phyloP scores from a whole-genome alignment of 768 basidiomycete genomes.

The Kondoa subrosea region DNA sequence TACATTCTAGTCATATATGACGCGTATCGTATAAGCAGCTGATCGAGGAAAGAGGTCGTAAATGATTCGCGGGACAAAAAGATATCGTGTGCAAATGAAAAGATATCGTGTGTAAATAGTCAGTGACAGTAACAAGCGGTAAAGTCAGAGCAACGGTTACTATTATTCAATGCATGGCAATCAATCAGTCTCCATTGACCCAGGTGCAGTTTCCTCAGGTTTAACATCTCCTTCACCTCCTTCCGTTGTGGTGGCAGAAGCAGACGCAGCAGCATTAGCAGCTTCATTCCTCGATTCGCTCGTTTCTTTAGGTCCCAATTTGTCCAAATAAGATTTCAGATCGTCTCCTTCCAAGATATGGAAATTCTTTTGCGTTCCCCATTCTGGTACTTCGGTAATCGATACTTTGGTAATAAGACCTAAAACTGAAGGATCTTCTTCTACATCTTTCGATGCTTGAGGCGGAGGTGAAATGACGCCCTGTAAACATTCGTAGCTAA shows the following conservation, averaged over 20 bases:
- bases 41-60: not conserved
- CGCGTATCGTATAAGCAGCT: not conserved
- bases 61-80: no score
- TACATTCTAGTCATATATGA: not conserved
- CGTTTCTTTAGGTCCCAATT: constrained; percentile 55
- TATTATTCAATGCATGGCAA: not conserved
- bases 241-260: not conserved
- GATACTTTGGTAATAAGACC: not conserved
- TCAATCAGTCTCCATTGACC: not conserved
- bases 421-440: not conserved
- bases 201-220: no score
- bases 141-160: no score
- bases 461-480: constrained; percentile 10
- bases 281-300: not conserved
- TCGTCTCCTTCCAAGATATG: constrained; percentile 71
- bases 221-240: not conserved
- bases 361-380: constrained; percentile 41
- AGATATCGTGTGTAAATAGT: no score
- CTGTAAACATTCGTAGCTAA: not conserved
- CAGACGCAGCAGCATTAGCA: not conserved
- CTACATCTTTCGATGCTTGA: not conserved
- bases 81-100: no score
- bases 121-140: no score
- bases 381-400: not conserved
- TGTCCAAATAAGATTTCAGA: constrained; percentile 55